A percentile compares a stretch with the other conserved stretches of the same genome.
Conservation (phyloP, 2,329 filamentous ascomycete genomes). For the Capronia americana region DNA sequence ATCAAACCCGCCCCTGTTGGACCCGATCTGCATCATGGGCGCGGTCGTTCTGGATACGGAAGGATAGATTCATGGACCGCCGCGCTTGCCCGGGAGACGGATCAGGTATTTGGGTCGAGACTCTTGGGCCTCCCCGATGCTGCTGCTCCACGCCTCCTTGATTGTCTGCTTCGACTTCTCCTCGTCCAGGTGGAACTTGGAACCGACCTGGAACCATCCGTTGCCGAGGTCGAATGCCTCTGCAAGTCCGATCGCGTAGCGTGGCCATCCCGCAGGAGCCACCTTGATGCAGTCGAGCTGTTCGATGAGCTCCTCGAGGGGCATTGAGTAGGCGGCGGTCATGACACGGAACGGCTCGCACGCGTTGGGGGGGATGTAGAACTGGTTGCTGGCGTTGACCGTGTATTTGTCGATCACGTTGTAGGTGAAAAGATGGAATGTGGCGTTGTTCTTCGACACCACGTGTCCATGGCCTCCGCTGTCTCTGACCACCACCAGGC, state of each 20-base stretch:
- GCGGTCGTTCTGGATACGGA: background rate
- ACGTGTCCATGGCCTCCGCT: slow-evolving; percentile 30
- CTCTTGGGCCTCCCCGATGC: slow-evolving; percentile 33
- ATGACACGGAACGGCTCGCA: slow-evolving; percentile 60
- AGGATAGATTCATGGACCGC: background rate
- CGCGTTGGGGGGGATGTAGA: slow-evolving; percentile 57
- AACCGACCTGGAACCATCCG: slow-evolving; percentile 66
- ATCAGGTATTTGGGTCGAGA: slow-evolving; percentile 35
- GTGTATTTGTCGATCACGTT: slow-evolving; percentile 36
- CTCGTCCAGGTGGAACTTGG: slow-evolving; percentile 60
- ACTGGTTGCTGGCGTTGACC: slow-evolving; percentile 42
- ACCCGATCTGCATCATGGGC: background rate
- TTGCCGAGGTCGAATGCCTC: slow-evolving; percentile 62
- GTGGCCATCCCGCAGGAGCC: slow-evolving; percentile 18
- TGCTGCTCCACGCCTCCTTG: slow-evolving; percentile 66
- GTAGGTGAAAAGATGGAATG: slow-evolving; percentile 50
- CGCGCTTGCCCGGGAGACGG: slow-evolving; percentile 27
- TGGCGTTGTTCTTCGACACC: slow-evolving; percentile 31
- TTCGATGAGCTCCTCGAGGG: slow-evolving; percentile 63
- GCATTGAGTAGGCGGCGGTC: slow-evolving; percentile 57
- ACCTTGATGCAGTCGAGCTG: slow-evolving; percentile 64
- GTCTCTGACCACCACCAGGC: slow-evolving; percentile 31
- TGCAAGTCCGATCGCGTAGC: slow-evolving; percentile 59
- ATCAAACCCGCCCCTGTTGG: no score
- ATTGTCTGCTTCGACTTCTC: slow-evolving; percentile 58